phyloP scores from a whole-genome alignment of 768 basidiomycete genomes.

The Leccinum variicolor region DNA sequence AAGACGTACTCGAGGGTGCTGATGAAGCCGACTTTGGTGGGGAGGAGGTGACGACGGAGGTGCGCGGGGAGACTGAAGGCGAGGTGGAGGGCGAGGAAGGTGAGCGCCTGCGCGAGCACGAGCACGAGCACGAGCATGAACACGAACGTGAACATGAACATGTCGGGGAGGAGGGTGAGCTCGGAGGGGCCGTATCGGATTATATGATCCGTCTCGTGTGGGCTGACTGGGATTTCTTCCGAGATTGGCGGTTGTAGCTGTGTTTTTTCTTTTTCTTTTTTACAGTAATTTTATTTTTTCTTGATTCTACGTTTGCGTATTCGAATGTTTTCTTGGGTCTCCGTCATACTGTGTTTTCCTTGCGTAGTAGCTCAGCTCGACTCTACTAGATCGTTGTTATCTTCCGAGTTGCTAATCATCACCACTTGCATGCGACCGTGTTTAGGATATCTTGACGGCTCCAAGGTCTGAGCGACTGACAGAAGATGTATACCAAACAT shows the following conservation, averaged over 20 bases:
- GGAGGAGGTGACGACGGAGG: slow-evolving; percentile 31
- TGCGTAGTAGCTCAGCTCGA: background rate
- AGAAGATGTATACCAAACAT: no score
- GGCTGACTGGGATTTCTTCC: slow-evolving; percentile 65
- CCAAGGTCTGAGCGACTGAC: no score
- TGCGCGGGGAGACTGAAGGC: slow-evolving; percentile 30
- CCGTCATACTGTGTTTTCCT: background rate
- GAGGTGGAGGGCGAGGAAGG: slow-evolving; percentile 38
- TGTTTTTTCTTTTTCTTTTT: background rate
- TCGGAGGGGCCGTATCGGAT: slow-evolving; percentile 71
- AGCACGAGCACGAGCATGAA: background rate
- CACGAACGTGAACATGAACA: slow-evolving; percentile 24
- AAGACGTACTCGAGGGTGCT: slow-evolving; percentile 66
- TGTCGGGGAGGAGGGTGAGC: slow-evolving; percentile 44
- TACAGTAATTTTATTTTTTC: background rate
- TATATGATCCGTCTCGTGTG: slow-evolving; percentile 77
- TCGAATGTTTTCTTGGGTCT: background rate
- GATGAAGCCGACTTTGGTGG: slow-evolving; percentile 77
- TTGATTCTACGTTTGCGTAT: no score
- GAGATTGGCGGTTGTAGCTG: slow-evolving; percentile 60
- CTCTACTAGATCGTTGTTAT: background rate
- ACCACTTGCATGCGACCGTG: background rate
- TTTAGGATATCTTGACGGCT: no score
- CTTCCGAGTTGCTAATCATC: slow-evolving; percentile 1
- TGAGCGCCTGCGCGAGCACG: slow-evolving; percentile 21